phyloP scores from a whole-genome alignment of 257 asterid species.

The Solanum acaule region DNA sequence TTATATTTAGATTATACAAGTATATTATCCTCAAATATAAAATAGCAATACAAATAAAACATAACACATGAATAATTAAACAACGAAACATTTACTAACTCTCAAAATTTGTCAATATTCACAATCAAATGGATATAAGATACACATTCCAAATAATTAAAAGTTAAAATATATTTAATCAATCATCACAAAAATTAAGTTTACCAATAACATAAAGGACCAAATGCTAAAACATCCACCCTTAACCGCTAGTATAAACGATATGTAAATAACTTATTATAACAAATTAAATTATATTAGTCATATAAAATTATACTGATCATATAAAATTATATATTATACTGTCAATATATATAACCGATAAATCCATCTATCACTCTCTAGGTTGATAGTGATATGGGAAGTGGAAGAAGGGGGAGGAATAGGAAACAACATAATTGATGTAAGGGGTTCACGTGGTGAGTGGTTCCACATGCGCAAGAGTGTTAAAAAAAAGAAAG shows the following conservation, averaged over 20 bases:
- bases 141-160: not conserved
- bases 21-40: not conserved
- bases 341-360: not conserved
- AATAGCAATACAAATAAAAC: not conserved
- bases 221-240: not conserved
- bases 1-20: not conserved
- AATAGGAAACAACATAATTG: slow-evolving; percentile 1
- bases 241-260: not conserved
- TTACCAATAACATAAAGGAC: not conserved
- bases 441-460: not conserved
- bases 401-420: not conserved
- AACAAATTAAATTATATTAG: not conserved
- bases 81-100: not conserved
- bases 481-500: not conserved
- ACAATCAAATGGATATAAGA: not conserved
- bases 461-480: not conserved
- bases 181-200: not conserved
- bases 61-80: not conserved
- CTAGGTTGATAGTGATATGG: not conserved
- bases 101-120: not conserved
- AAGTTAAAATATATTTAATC: not conserved
- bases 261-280: not conserved
- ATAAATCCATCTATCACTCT: not conserved
- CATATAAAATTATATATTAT: not conserved
- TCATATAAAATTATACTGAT: not conserved